phyloP scores from a whole-genome alignment of 169 alveolate species.

The Plasmodium adleri region DNA sequence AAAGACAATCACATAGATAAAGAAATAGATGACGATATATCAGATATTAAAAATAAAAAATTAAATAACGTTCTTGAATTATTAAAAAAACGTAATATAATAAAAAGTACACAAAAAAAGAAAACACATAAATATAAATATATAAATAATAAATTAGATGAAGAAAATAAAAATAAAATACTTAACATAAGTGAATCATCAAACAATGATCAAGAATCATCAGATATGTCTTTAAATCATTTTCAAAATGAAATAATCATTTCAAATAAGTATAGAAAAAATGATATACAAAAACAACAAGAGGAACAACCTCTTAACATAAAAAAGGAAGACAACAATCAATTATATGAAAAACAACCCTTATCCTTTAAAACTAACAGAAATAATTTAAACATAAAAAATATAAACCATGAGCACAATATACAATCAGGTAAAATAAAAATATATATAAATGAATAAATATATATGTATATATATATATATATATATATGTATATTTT shows the following conservation, averaged over 20 bases:
- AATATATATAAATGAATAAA: neutral
- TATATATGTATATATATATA: too few species aligned
- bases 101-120: constrained; percentile 30
- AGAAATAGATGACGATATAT: neutral
- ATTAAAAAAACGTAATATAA: constrained; percentile 15
- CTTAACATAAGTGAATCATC: constrained; percentile 5
- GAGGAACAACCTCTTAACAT: neutral
- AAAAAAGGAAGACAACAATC: neutral
- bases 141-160: constrained; percentile 18
- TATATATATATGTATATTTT: neutral
- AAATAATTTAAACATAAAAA: neutral
- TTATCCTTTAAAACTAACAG: neutral
- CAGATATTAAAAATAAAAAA: neutral
- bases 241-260: constrained; percentile 7
- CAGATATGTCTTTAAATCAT: neutral
- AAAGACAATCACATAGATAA: neutral
- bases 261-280: constrained; percentile 34
- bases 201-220: neutral
- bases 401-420: neutral
- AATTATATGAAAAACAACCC: neutral
- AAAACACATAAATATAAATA: constrained; percentile 29
- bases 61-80: constrained; percentile 27
- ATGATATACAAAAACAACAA: neutral
- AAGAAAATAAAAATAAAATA: constrained; percentile 42
- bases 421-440: neutral